Percentiles rank a stretch among this genome's conserved stretches.
phyloP scores from a whole-genome alignment of 768 basidiomycete genomes.

The Mycena sanguinolenta region DNA sequence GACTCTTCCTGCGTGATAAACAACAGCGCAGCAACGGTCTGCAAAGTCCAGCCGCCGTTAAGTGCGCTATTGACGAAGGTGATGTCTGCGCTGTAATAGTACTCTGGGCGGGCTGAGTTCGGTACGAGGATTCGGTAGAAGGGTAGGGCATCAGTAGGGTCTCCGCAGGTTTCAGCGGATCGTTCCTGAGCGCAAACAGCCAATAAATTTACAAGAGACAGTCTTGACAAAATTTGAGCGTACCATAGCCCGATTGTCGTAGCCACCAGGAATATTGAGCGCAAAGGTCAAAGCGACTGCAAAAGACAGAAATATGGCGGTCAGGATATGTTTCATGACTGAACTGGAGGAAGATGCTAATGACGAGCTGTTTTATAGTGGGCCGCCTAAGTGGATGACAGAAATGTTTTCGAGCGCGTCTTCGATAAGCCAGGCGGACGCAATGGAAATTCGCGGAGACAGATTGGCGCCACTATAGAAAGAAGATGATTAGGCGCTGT shows the following conservation, averaged over 20 bases:
- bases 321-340: constrained; percentile 11
- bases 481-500: too few relatives aligned
- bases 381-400: too few relatives aligned
- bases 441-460: too few relatives aligned
- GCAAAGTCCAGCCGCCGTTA: background rate
- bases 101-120: background rate
- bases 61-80: background rate
- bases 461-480: too few relatives aligned
- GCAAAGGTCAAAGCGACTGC: background rate
- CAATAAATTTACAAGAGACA: background rate
- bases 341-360: too few relatives aligned
- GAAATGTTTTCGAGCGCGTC: too few relatives aligned
- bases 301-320: background rate
- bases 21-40: background rate
- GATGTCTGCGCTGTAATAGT: background rate
- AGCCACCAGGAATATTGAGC: too few relatives aligned
- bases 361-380: too few relatives aligned
- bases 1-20: background rate
- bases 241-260: too few relatives aligned
- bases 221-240: background rate
- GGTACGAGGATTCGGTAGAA: background rate
- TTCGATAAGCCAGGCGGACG: too few relatives aligned
- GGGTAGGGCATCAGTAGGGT: background rate
- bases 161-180: constrained; percentile 9
- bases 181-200: background rate